Conservation (phyloP, 441 rosid species). For the Erodium moschatum region DNA sequence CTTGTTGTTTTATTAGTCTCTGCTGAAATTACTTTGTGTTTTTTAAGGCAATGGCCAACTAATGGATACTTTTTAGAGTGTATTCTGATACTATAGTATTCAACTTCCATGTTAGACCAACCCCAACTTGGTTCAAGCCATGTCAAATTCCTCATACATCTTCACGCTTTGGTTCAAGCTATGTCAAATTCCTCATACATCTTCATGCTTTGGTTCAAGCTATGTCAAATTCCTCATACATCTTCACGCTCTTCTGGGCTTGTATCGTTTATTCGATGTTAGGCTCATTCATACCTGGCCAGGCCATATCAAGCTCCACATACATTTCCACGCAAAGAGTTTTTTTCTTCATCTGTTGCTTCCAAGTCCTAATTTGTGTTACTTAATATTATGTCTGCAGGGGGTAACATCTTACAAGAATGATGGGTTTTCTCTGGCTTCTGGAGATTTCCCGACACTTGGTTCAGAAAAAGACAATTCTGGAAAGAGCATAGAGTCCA, state of each 20-base stretch:
- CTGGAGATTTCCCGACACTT: constrained; percentile 95
- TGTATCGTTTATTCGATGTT: not conserved
- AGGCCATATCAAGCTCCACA: not conserved
- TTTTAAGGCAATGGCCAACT: not conserved
- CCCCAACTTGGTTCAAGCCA: not conserved
- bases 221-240: too few species aligned
- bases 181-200: too few species aligned
- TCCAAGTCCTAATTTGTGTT: constrained; percentile 17
- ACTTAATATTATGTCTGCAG: constrained; percentile 35
- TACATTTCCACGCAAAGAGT: not conserved
- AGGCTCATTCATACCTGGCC: not conserved
- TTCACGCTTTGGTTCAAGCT: not conserved
- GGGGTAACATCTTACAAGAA: constrained; percentile 50
- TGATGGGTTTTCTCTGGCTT: constrained; percentile 68
- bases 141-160: too few species aligned
- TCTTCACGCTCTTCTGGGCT: not conserved
- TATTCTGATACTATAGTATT: not conserved
- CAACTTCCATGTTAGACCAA: not conserved
- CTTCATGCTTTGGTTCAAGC: not conserved
- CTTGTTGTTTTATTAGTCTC: not conserved
- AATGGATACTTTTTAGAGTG: not conserved
- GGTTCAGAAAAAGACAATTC: constrained; percentile 68
- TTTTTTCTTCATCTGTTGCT: not conserved
- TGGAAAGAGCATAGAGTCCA: constrained; percentile 41
- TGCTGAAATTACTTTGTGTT: not conserved